Base-by-base conservation (phyloP, 257 asterid species). In the Thymus mandschuricus region DNA sequence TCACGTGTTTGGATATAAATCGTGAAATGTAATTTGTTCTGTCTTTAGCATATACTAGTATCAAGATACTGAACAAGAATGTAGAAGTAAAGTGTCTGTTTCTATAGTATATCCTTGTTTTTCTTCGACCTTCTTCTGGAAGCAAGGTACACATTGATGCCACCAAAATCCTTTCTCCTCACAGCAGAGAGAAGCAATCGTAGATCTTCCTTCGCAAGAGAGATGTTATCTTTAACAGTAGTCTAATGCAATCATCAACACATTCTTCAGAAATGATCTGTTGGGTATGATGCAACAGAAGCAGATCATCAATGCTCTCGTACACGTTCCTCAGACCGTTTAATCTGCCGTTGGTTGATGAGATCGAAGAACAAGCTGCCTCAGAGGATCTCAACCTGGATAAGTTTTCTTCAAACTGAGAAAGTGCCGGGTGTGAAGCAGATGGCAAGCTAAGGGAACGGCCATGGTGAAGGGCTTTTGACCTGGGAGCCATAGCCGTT, bases 381-480 rank as follows among this genome's bases (percentile, higher is more conserved):
- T 74, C 75, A 0, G 75, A 75, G 31, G 83, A 60, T 60, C 51
- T 58, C 8, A 86, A 70, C 59, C 30, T 21, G 29, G 81, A 64
- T 40, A 83, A 27, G 50, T 49, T 58, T 0, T 81, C 78, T 10
- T 72, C 68, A 5, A 85, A 80, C 13, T 78, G 83, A 48, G 79
- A 75, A 33, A 55, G 6, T 65, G 72, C 7, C 0, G 80, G 75
- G 2, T 62, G 71, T 27, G 61, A 57, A 43, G 21, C 21, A 5
- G 84, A 70, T 45, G 85, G 86, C 8, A 86, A 75, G 68, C 88
- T 86, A 6, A 84, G 73, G 49, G 85, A 83, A 44, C 82, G 86
- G 69, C 79, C 76, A 34, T 81, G 81, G 21, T 57, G 56, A 30
- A 57, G 69, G 56, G 82, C 62, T 48, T 81, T 81, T 38, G 90